These are phyloP conservation scores for Clonostachys chloroleuca DNA, from an alignment of 2,329 filamentous ascomycete genomes.

Conservation along the genomic window DNA sequence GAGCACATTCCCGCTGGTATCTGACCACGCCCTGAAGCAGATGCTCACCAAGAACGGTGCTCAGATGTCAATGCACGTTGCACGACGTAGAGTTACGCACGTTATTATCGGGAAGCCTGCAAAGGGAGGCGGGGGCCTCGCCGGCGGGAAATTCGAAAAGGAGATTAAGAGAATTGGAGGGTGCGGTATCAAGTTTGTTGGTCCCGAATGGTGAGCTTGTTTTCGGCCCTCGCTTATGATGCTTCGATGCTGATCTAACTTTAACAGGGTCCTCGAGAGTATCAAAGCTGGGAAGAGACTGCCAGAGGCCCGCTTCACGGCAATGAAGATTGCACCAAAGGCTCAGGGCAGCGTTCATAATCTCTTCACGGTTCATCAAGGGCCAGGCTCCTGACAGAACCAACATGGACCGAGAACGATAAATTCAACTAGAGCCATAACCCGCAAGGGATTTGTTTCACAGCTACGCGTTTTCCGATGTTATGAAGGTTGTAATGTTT, in stretches of 20 bases:
- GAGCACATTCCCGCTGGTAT: conserved; percentile 74
- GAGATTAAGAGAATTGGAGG: conserved; percentile 68
- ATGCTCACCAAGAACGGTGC: conserved; percentile 73
- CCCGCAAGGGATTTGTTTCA: too few species aligned
- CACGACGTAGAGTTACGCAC: conserved; percentile 74
- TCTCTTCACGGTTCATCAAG: conserved; percentile 23
- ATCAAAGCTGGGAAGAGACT: conserved; percentile 71
- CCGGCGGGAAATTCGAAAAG: conserved; percentile 74
- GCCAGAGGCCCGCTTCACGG: conserved; percentile 68
- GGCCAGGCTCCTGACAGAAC: background rate
- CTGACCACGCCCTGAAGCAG: conserved; percentile 81
- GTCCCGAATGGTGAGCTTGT: conserved; percentile 67
- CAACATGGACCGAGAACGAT: background rate
- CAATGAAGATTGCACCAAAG: conserved; percentile 54
- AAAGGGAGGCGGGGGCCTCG: conserved; percentile 70
- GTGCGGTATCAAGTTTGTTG: conserved; percentile 72
- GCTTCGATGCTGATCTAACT: background rate
- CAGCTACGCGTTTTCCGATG: too few species aligned
- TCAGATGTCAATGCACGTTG: conserved; percentile 64
- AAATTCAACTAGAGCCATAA: background rate
- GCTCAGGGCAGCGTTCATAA: conserved; percentile 62
- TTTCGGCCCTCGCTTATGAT: background rate
- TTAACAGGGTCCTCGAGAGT: conserved; percentile 71
- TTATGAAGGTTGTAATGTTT: too few species aligned
- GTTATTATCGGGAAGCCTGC: conserved; percentile 70